Evolutionary conservation across 2,329 filamentous ascomycete genomes (phyloP).

Genomic region (Phoma sp.): DNA sequence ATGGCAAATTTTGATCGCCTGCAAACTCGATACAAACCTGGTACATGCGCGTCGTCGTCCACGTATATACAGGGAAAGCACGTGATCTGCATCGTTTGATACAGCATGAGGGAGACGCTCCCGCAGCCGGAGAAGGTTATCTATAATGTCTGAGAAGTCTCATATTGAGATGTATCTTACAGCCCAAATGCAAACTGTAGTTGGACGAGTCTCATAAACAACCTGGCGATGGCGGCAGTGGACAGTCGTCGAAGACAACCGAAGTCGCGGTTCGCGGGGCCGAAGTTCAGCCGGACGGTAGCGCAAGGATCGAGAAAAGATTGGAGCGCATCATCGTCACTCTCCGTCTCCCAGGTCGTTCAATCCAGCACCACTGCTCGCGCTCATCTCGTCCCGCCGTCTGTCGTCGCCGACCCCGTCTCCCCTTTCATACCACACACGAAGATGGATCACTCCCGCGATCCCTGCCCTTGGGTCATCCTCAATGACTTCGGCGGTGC

Average conservation of each 20-base stretch:
- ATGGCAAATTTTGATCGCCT: too few relatives aligned
- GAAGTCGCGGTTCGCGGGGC: conserved; percentile 9
- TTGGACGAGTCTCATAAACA: neutral
- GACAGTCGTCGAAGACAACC: conserved; percentile 12
- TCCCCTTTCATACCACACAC: neutral
- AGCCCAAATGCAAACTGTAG: too few relatives aligned
- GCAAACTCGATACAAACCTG: too few relatives aligned
- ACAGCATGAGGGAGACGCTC: too few relatives aligned
- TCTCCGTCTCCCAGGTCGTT: conserved; percentile 18
- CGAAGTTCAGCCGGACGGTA: conserved; percentile 27
- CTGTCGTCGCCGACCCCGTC: conserved; percentile 7
- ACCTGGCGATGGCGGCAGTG: neutral
- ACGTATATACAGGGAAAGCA: too few relatives aligned
- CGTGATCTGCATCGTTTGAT: too few relatives aligned
- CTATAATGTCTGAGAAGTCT: too few relatives aligned
- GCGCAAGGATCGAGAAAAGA: conserved; percentile 35
- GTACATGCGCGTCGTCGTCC: too few relatives aligned
- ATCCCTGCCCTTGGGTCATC: conserved; percentile 96
- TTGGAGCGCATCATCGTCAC: conserved; percentile 38
- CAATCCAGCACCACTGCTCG: conserved; percentile 12
- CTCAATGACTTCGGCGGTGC: conserved; percentile 98
- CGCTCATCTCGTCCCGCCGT: conserved; percentile 43
- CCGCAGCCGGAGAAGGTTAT: too few relatives aligned
- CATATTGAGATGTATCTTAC: too few relatives aligned
- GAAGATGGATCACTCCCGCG: conserved; percentile 90